Percentiles rank a stretch among this genome's conserved stretches.
These are phyloP conservation scores for Withania somnifera DNA, from an alignment of 305 asterid genomes.

Conservation along the genomic window DNA sequence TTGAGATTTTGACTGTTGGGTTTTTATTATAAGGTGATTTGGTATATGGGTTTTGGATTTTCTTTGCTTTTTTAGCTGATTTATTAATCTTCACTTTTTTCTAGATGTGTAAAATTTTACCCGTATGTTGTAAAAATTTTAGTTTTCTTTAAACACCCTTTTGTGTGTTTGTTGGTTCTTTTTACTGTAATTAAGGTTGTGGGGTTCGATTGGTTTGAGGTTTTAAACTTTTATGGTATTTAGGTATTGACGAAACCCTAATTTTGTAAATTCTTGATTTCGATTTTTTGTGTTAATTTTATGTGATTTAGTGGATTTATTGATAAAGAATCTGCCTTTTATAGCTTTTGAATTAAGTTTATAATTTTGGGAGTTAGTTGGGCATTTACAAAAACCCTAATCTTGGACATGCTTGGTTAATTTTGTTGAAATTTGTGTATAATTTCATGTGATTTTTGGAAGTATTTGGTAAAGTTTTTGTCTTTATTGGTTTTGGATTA, in stretches of 20 bases:
- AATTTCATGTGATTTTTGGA: conserved; percentile 1
- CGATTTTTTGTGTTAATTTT: background rate
- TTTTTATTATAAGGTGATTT: background rate
- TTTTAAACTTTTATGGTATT: background rate
- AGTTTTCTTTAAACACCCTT: background rate
- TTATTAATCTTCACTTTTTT: background rate
- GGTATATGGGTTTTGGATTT: background rate
- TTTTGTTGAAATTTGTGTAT: no score
- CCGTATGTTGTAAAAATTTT: background rate
- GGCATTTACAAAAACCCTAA: background rate
- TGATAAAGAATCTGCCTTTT: background rate
- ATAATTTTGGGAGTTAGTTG: background rate
- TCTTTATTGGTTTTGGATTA: background rate
- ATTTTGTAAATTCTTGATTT: background rate
- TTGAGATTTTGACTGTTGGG: background rate
- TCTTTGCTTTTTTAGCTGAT: background rate
- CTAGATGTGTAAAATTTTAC: background rate
- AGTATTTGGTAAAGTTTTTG: background rate
- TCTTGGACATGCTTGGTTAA: no score
- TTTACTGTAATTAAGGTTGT: background rate
- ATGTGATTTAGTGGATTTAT: background rate
- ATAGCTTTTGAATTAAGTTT: background rate
- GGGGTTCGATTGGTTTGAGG: background rate
- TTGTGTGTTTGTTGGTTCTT: background rate
- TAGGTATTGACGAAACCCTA: background rate